Base-by-base conservation (phyloP, 1,284 basidiomycete genomes). In the Cryptococcus sp. region DNA sequence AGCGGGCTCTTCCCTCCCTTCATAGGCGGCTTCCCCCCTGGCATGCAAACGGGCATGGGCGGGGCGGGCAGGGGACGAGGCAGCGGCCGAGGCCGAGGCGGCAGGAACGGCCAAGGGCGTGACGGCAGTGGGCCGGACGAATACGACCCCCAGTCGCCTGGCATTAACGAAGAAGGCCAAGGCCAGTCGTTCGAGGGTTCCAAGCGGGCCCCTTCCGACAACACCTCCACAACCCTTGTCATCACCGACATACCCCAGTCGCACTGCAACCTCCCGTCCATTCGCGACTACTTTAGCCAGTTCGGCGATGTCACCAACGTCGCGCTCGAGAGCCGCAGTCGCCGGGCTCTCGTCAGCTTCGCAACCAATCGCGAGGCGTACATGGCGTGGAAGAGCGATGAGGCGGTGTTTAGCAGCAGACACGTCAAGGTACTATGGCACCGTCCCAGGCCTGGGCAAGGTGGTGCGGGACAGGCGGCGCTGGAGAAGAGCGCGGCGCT, bases 371-470 rank as follows among this genome's bases (percentile, higher is more conserved):
- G 83, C 21, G 88, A 94, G 70, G 94, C 94, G 0, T 85, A 87
- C 67, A 82, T 84, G 21, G 94, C 94, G 0, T 93, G 94, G 88
- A 89, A 88, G 73, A 87, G 85, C 24, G 90, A 95, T 71, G 91
- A 95, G 59, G 91, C 92, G 16, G 87, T 97, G 24, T 96, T 97
- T 70, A 86, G 86, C 16, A 94, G 93, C 67, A 85, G 94, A 42
- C 97, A 97, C 72, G 92, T 97, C 65, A 96, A 95, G 75, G 82
- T 94, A 42, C 88, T 92, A 66, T 94, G 91, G 91, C 91, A 94
- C 79, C 81, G 87, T 64, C 91, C 91, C 3, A 84, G 91, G 82
- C 88, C 88, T 53, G 91, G 91, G 0, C 88, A 91, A 66, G 91
- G 90, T 15, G 84, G 84, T 61, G 81, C 79, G 16, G 91, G 90